Conservation (phyloP, 257 asterid genomes). For the Solanum bulbocastanum region DNA sequence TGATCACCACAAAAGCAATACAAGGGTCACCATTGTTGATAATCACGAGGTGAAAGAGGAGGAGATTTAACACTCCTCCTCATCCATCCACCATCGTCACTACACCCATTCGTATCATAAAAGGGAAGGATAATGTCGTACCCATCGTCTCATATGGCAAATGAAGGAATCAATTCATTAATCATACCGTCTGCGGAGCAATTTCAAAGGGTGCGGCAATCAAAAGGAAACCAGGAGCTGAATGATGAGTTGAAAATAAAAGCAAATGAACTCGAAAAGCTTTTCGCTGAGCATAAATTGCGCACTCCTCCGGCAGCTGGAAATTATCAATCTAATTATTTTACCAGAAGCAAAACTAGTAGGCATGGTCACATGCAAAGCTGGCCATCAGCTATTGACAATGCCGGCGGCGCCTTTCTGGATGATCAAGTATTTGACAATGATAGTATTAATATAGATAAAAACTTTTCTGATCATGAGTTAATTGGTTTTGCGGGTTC, state of each 20-base stretch:
- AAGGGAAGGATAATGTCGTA: not conserved
- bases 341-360: slow-evolving; percentile 23
- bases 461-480: slow-evolving; percentile 18
- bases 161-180: slow-evolving; percentile 32
- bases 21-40: not conserved
- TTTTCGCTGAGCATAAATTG: slow-evolving; percentile 63
- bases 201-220: slow-evolving; percentile 46
- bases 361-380: slow-evolving; percentile 32
- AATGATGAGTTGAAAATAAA: slow-evolving; percentile 78
- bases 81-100: not conserved
- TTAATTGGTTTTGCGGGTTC: slow-evolving; percentile 46
- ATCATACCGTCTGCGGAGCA: slow-evolving; percentile 45
- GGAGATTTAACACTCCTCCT: not conserved
- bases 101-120: not conserved
- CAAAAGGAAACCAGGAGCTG: slow-evolving; percentile 80
- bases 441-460: not conserved
- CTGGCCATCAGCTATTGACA: slow-evolving; percentile 27
- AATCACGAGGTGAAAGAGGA: not conserved
- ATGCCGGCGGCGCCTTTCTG: slow-evolving; percentile 6
- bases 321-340: slow-evolving; percentile 55
- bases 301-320: slow-evolving; percentile 58
- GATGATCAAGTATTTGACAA: not conserved
- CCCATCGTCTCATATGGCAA: not conserved
- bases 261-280: slow-evolving; percentile 91
- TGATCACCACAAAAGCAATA: not conserved